Conservation (phyloP, 2,329 filamentous ascomycete species). For the Hypoxylon sp. region DNA sequence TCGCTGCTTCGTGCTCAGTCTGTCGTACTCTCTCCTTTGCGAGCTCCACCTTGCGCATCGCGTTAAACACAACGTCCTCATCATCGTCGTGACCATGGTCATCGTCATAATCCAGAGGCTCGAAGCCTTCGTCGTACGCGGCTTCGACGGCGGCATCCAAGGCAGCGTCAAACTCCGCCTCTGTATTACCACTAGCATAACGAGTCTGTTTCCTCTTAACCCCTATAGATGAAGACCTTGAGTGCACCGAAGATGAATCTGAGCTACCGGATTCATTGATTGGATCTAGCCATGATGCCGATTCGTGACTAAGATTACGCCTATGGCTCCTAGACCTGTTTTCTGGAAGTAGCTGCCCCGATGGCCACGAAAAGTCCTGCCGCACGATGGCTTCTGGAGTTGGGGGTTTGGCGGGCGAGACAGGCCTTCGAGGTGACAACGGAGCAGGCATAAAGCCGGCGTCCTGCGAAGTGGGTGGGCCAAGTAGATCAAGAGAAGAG, state of each 20-base stretch:
- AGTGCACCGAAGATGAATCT: slow-evolving; percentile 82
- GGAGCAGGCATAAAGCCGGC: slow-evolving; percentile 77
- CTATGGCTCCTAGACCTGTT: slow-evolving; percentile 55
- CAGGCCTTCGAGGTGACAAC: slow-evolving; percentile 72
- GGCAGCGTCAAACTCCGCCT: slow-evolving; percentile 93
- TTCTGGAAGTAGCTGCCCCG: slow-evolving; percentile 43
- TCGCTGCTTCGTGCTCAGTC: slow-evolving; percentile 76
- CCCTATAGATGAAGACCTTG: slow-evolving; percentile 77
- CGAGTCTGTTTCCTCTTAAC: slow-evolving; percentile 77
- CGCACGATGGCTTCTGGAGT: slow-evolving; percentile 53
- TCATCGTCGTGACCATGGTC: slow-evolving; percentile 56
- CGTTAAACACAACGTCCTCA: slow-evolving; percentile 63
- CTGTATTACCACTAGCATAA: slow-evolving; percentile 76
- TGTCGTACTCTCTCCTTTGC: slow-evolving; percentile 81
- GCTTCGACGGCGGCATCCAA: slow-evolving; percentile 96
- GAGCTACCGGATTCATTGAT: slow-evolving; percentile 91
- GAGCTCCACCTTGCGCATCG: slow-evolving; percentile 75
- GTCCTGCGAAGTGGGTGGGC: slow-evolving; percentile 54
- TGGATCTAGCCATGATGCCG: slow-evolving; percentile 92
- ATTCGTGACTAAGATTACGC: slow-evolving; percentile 77
- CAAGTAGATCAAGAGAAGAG: slow-evolving; percentile 57
- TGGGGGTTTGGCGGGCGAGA: slow-evolving; percentile 58
- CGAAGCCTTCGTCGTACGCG: slow-evolving; percentile 91
- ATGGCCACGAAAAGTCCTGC: slow-evolving; percentile 52
- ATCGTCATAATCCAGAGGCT: slow-evolving; percentile 69